Evolutionary conservation across 331 rosid species (phyloP), one percentile per base, ranked within the genome.

Genomic region (Quercus lobata): DNA sequence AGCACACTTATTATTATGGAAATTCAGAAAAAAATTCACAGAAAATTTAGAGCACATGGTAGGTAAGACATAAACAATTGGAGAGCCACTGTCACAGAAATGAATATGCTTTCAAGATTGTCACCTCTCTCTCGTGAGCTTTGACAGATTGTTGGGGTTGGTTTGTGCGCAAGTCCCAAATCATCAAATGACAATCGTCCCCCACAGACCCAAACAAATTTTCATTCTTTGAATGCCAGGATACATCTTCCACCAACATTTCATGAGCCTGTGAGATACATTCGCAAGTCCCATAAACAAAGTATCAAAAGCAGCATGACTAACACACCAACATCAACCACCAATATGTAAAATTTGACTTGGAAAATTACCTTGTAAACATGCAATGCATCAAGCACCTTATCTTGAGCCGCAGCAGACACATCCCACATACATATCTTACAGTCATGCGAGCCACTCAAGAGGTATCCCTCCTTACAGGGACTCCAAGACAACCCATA

Each of bases 401-500:
- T 93, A 19, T 80, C 87, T 63, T 83, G 80, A 56, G 92, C 80
- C 32, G 53, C 62, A 75, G 91, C 90, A 69, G 89, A 85, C 72
- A 93, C 89, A 70, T 93, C 94, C 99, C 99, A 96, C 85, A 96
- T 77, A 86, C 99, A 93, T 15, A 96, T 57, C 80, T 87, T 90
- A 68, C 84, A 80, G 79, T 96, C 99, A 74, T 87, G 83, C 1
- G 99, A 96, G 75, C 94, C 97, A 80, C 99, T 96, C 75, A 93
- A 81, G 57, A 96, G 90, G 62, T 84, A 75, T 32, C 99, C 98
- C 8, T 84, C 88, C 90, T 86, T 90, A 14, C 78, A 74, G 55
- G 90, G 87, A 77, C 92, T 96, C 99, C 99, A 96, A 62, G 97
- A 89, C 79, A 96, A 80, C 35, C 99, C 99, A 82, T 91, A 96